Base-by-base conservation (phyloP, 1,284 basidiomycete genomes). In the Pseudozyma hubeiensis region DNA sequence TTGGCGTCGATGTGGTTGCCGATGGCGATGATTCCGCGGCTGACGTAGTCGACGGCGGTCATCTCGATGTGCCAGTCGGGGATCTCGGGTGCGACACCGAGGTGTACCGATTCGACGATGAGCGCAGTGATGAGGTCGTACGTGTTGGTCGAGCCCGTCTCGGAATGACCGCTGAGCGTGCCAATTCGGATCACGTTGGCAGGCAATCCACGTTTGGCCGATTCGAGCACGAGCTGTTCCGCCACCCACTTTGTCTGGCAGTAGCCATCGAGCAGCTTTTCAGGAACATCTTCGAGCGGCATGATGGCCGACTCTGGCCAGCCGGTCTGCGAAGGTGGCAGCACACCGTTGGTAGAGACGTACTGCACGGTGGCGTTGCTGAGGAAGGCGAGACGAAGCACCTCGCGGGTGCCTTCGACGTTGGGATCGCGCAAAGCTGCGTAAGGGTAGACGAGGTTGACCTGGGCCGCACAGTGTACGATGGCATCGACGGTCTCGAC, bases 201-300 rank as follows among this genome's bases (percentile, higher is more conserved):
- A 10, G 81, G 78, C 40, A 85, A 57, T 5, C 84, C 84, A 14
- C 84, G 77, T 35, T 64, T 64, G 17, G 67, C 60, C 16, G 83
- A 78, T 37, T 84, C 79, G 19, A 74, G 53, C 31, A 81, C 81
- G 11, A 85, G 77, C 72, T 79, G 79, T 55, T 85, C 84, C 30
- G 84, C 80, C 9, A 85, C 84, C 84, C 84, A 85, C 64, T 85
- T 85, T 48, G 81, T 84, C 74, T 85, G 84, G 19, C 84, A 81
- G 69, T 85, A 85, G 9, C 84, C 84, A 56, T 85, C 83, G 43
- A 81, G 72, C 43, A 85, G 64, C 56, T 81, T 80, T 17, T 77
- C 80, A 0, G 77, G 77, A 17, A 84, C 81, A 55, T 82, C 66
- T 16, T 84, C 77, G 37, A 82, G 54, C 13, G 70, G 75, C 51